A percentile compares a stretch with the other conserved stretches of the same genome.
Evolutionary conservation across 2,329 filamentous ascomycete genomes (phyloP).

Genomic region (Trichophyton simii): DNA sequence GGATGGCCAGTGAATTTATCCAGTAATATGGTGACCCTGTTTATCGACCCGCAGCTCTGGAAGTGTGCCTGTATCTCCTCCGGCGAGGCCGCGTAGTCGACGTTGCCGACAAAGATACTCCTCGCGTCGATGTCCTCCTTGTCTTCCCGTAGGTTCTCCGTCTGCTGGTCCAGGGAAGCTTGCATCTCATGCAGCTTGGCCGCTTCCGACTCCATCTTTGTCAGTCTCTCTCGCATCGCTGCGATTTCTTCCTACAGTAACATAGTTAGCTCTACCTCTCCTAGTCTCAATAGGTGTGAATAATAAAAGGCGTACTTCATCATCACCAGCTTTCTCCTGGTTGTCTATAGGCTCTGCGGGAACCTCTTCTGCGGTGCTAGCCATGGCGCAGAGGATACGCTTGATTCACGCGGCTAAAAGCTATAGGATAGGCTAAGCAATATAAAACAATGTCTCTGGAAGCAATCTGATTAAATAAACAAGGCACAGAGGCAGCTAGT

Average conservation of each 20-base stretch:
- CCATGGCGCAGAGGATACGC: constrained; percentile 8
- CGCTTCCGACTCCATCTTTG: constrained; percentile 83
- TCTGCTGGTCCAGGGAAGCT: constrained; percentile 70
- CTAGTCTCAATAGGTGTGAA: background rate
- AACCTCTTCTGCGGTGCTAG: constrained; percentile 10
- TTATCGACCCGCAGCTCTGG: constrained; percentile 93
- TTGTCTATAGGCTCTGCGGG: constrained; percentile 12
- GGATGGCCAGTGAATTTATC: constrained; percentile 98
- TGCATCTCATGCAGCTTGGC: constrained; percentile 81
- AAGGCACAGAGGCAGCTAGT: background rate
- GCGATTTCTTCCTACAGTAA: constrained; percentile 57
- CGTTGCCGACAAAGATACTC: constrained; percentile 96
- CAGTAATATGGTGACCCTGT: constrained; percentile 89
- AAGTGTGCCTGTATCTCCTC: constrained; percentile 99
- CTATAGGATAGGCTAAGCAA: background rate
- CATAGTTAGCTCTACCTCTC: background rate
- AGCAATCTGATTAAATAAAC: background rate
- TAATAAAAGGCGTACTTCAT: constrained; percentile 27
- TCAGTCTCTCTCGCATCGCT: constrained; percentile 75
- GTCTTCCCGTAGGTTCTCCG: constrained; percentile 71
- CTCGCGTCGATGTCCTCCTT: constrained; percentile 91
- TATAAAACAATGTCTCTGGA: background rate
- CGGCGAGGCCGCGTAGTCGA: constrained; percentile 91
- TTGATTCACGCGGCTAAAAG: no score
- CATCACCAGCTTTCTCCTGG: constrained; percentile 32